Base-by-base conservation (phyloP, 2,329 filamentous ascomycete species). In the Trichoderma hamatum region DNA sequence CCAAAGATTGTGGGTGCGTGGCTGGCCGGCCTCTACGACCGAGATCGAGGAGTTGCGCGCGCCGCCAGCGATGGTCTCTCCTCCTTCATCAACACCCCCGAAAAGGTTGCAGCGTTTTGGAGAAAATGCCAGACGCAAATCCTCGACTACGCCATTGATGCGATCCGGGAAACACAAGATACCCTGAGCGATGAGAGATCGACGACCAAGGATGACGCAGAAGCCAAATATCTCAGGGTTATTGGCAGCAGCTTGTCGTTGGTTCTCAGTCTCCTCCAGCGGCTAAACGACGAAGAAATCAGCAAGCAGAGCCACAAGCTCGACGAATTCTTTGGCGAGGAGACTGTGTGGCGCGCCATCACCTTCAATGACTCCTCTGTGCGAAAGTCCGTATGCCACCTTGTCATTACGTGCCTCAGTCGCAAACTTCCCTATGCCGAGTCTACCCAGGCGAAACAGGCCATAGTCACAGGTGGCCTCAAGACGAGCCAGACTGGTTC, bases 101-200 rank as follows among this genome's bases (percentile, higher is more conserved):
- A 96, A 68, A 99, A 97, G 80, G 82, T 91, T 46, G 82, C 83
- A 26, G 86, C 87, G 60, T 90, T 98, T 69, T 94, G 93, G 86
- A 92, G 87, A 76, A 89, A 90, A 65, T 97, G 94, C 75, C 93
- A 97, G 76, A 81, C 84, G 7, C 87, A 92, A 34, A 93, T 97
- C 52, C 82, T 98, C 69, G 89, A 94, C 61, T 97, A 93, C 79
- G 93, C 93, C 69, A 88, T 87, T 68, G 89, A 93, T 75, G 93
- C 93, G 5, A 87, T 96, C 52, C 88, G 90, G 66, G 96, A 99
- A 79, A 95, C 91, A 0, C 80, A 90, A 3, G 86, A 90, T 43
- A 96, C 93, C 0, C 83, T 99, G 43, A 98, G 94, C 76, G 96
- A 99, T 77, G 92, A 96, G 80, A 87, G 95, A 28, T 93, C 89